These are phyloP conservation scores for Phytophthora fragariae DNA, from an alignment of 352 stramenopile species.

Conservation along the genomic window DNA sequence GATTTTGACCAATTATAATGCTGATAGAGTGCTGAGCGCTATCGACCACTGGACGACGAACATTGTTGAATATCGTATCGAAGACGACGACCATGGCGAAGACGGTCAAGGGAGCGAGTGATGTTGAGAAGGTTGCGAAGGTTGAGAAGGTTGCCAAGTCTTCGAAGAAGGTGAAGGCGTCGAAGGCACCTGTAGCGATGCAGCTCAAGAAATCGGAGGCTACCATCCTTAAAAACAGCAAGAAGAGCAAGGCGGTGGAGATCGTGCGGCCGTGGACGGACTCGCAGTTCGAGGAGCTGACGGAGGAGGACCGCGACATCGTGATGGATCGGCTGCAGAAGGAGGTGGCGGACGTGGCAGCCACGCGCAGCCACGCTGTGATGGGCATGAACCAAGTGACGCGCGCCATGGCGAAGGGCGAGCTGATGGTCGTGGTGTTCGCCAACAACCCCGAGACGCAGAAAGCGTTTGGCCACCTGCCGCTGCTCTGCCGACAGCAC, in stretches of 20 bases:
- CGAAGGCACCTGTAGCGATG: slow-evolving; percentile 38
- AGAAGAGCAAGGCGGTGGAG: slow-evolving; percentile 17
- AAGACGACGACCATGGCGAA: slow-evolving; percentile 12
- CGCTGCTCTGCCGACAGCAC: slow-evolving; percentile 73
- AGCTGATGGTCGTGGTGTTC: slow-evolving; percentile 73
- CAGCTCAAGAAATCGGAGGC: slow-evolving; percentile 30
- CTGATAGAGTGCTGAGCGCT: neutral
- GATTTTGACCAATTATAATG: slow-evolving; percentile 20
- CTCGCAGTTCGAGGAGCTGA: slow-evolving; percentile 66
- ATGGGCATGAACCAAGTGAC: slow-evolving; percentile 71
- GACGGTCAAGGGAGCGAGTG: too few species aligned
- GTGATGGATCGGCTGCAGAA: slow-evolving; percentile 78
- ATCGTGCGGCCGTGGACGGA: slow-evolving; percentile 53
- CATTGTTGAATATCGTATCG: neutral
- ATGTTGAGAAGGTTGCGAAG: too few species aligned
- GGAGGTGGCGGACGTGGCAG: slow-evolving; percentile 47
- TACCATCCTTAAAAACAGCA: slow-evolving; percentile 21
- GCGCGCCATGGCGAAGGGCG: slow-evolving; percentile 42
- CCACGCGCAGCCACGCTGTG: slow-evolving; percentile 43
- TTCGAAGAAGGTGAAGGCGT: neutral
- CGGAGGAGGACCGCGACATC: slow-evolving; percentile 81
- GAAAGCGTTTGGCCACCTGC: slow-evolving; percentile 63
- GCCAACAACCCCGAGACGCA: slow-evolving; percentile 68
- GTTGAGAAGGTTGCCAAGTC: neutral
- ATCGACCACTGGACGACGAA: neutral